Base-by-base conservation (phyloP, 352 stramenopile species). In the Globisporangium takayamanum region DNA sequence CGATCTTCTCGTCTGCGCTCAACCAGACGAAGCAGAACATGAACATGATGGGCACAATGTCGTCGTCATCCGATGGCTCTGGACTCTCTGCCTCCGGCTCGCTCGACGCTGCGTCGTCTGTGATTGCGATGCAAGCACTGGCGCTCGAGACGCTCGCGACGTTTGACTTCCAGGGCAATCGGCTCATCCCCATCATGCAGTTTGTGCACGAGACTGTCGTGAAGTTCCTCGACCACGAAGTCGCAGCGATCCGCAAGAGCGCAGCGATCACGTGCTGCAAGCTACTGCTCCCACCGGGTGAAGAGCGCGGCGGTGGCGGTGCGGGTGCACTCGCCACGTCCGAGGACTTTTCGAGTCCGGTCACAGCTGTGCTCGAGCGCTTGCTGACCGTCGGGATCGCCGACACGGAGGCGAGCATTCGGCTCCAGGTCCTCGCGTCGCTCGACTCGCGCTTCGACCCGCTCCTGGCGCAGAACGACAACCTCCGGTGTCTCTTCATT, bases 231-330 rank as follows among this genome's bases (percentile, higher is more conserved):
- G 86, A 95, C 42, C 84, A 95, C 57, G 86, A 95, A 48, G 80
- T 90, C 41, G 79, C 84, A 3, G 78, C 76, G 30, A 92, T 95
- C 37, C 86, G 86, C n/a, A 87, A 89, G 47, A 92, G 80, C 45
- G 86, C 86, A 1, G 86, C 86, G n/a, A 85, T 92, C 42, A 95
- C 86, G 22, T 95, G 86, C 53, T 95, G 86, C 64, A 93, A 93
- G 59, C 67, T 95, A 39, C 65, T 93, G 59, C 57, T 95, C 10
- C 84, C 86, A 3, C 68, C 72, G 3, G 80, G 78, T 11, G 81
- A 93, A 75, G 75, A 88, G 49, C 74, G 76, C 1, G 63, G 73
- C 30, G 62, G 72, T 12, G 69, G 59, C 11, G 42, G 58, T 1
- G 83, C 80, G n/a, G 63, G 74, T n/a, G 67, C 59, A 16, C 41